These are phyloP conservation scores for Sclerotinia trifoliorum DNA, from an alignment of 2,329 filamentous ascomycete species.

Conservation along the genomic window DNA sequence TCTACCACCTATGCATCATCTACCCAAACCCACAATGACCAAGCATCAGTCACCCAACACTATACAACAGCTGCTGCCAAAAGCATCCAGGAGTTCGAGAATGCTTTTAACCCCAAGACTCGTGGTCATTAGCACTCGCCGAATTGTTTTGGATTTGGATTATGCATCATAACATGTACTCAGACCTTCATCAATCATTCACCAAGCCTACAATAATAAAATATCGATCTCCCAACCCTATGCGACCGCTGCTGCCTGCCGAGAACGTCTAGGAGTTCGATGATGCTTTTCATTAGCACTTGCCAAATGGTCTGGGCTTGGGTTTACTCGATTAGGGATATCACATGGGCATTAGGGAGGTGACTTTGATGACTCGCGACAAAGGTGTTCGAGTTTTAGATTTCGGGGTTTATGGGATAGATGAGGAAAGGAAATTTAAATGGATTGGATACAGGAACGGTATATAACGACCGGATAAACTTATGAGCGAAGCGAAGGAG, in stretches of 20 bases:
- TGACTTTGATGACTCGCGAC: too few relatives aligned
- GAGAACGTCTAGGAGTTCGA: background rate
- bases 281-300: background rate
- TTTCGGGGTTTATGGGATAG: background rate
- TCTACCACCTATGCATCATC: background rate
- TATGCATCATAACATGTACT: too few relatives aligned
- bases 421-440: background rate
- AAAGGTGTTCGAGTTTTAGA: too few relatives aligned
- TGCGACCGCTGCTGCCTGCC: background rate
- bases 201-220: background rate
- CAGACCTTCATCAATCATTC: background rate
- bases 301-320: too few relatives aligned
- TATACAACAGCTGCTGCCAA: background rate
- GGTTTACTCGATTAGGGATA: background rate
- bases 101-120: background rate
- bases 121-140: background rate
- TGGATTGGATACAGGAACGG: background rate
- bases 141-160: too few relatives aligned
- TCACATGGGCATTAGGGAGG: background rate
- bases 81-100: background rate
- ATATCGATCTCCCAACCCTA: background rate
- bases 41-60: background rate
- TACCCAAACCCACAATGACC: background rate
- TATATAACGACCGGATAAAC: background rate
- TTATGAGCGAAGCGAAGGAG: background rate